A percentile compares a stretch with the other conserved stretches of the same genome.
Conservation (phyloP, 306 rosid genomes). For the Spatholobus suberectus region DNA sequence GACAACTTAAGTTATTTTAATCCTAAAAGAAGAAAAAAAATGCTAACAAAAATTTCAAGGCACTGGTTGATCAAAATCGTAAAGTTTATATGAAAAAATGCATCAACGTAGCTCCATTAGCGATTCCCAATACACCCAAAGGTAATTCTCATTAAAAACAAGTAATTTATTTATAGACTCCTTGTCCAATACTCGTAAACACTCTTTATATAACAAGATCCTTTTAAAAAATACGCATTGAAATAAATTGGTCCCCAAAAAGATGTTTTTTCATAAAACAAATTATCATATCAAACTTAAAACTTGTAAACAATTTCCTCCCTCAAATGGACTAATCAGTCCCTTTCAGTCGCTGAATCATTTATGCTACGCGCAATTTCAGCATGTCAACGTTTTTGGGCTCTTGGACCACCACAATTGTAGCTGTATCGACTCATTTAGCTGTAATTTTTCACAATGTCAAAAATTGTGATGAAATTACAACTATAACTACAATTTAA, state of each 20-base stretch:
- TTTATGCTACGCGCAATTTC: no score
- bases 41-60: not conserved
- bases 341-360: not conserved
- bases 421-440: no score
- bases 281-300: not conserved
- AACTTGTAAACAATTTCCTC: not conserved
- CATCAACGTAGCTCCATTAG: not conserved
- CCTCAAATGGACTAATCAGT: not conserved
- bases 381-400: no score
- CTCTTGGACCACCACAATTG: no score
- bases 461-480: no score
- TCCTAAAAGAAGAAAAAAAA: not conserved
- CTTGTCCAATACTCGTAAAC: no score
- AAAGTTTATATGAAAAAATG: not conserved
- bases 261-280: not conserved
- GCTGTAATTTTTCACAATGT: no score
- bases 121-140: not conserved
- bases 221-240: not conserved
- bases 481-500: no score
- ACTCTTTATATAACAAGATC: not conserved
- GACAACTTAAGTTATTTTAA: not conserved
- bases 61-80: not conserved
- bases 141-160: not conserved
- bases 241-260: not conserved
- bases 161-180: no score